These are phyloP conservation scores for Hericium rajendrae DNA, from an alignment of 768 basidiomycete species.

Conservation along the genomic window DNA sequence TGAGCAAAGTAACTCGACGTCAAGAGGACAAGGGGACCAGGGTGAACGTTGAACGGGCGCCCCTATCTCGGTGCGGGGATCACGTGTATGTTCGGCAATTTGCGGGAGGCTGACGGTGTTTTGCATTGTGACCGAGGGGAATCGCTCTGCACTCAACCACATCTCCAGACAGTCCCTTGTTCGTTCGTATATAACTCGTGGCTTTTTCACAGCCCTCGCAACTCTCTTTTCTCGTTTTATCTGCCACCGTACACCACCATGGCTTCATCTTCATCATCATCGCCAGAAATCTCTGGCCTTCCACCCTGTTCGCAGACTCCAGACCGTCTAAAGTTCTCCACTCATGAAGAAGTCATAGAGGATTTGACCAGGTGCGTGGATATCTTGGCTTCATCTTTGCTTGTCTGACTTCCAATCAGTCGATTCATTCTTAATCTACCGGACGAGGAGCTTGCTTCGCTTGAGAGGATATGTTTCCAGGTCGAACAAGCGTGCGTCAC, in stretches of 20 bases:
- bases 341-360: constrained; percentile 80
- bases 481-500: constrained; percentile 96
- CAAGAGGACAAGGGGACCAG: neutral
- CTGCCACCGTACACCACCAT: constrained; percentile 29
- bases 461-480: constrained; percentile 96
- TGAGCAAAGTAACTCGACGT: neutral
- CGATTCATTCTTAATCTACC: constrained; percentile 97
- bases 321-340: constrained; percentile 53
- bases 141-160: constrained; percentile 2
- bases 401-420: constrained; percentile 29
- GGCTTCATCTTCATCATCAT: constrained; percentile 73
- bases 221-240: constrained; percentile 23
- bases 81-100: constrained; percentile 9
- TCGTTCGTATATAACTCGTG: constrained; percentile 23
- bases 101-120: constrained; percentile 2
- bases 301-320: constrained; percentile 28
- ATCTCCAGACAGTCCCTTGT: constrained; percentile 9
- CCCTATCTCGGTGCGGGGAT: neutral
- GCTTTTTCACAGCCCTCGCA: constrained; percentile 20
- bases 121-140: neutral
- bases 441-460: constrained; percentile 79
- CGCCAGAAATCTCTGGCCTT: constrained; percentile 52
- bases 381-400: constrained; percentile 10
- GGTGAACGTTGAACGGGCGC: neutral
- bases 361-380: constrained; percentile 71